Percentiles rank a stretch among this genome's conserved stretches.
Evolutionary conservation across 1,284 basidiomycete genomes (phyloP).

Genomic region (Pisolithus thermaeus): DNA sequence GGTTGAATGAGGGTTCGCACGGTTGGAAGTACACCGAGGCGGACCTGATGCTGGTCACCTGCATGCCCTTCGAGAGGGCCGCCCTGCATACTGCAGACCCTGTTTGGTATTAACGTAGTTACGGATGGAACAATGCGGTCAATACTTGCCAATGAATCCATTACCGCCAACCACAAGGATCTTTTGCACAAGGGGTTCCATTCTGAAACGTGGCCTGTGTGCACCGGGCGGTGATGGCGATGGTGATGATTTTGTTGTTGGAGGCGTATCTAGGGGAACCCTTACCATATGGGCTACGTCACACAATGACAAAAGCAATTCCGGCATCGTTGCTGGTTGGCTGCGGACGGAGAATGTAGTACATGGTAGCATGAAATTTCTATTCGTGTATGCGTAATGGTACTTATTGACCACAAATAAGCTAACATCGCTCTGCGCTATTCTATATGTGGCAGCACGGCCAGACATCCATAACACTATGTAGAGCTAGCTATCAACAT

Average conservation of each 20-base stretch:
- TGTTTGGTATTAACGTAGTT: constrained; percentile 29
- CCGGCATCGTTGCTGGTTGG: no score
- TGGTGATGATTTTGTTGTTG: neutral
- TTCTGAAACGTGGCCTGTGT: constrained; percentile 9
- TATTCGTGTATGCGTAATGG: constrained; percentile 4
- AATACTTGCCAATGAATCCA: constrained; percentile 77
- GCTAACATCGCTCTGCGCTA: constrained; percentile 6
- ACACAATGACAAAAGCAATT: no score
- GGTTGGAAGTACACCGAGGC: constrained; percentile 8
- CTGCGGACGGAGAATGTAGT: no score
- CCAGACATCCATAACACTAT: constrained; percentile 11
- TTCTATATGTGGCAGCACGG: constrained; percentile 16
- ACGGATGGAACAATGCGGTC: neutral
- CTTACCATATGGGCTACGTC: neutral
- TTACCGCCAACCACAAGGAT: constrained; percentile 92
- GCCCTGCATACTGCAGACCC: constrained; percentile 90
- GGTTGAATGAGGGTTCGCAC: neutral
- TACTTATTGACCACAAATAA: constrained; percentile 4
- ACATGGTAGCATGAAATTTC: no score
- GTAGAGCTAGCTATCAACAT: constrained; percentile 20
- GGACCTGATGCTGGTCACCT: constrained; percentile 87
- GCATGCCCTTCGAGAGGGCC: constrained; percentile 78
- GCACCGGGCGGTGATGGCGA: neutral
- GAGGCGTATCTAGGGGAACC: neutral
- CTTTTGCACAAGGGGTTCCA: constrained; percentile 44